phyloP scores from a whole-genome alignment of 345 rosid species.

The Salix viminalis region DNA sequence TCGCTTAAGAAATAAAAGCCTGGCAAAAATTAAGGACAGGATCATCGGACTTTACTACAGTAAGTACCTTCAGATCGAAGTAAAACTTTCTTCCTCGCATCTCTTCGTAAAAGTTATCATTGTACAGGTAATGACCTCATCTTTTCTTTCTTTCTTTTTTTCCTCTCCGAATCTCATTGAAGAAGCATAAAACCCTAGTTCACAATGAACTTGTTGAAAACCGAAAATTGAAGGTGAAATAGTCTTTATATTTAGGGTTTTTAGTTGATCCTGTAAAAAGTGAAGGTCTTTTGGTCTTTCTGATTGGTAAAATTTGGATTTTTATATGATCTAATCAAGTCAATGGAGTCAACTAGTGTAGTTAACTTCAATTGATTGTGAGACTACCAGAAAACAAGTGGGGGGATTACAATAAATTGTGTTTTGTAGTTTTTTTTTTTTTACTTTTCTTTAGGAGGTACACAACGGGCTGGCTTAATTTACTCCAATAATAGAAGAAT shows the following conservation, averaged over 20 bases:
- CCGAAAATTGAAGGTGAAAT: neutral
- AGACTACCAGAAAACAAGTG: neutral
- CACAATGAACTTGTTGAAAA: neutral
- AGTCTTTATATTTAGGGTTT: neutral
- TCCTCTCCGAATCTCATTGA: neutral
- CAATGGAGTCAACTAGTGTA: neutral
- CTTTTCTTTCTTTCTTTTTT: neutral
- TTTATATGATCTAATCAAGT: neutral
- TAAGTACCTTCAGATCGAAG: neutral
- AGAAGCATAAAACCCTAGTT: neutral
- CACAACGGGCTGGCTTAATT: neutral
- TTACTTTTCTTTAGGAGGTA: too few relatives aligned
- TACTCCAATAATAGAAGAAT: neutral
- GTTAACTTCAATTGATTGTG: neutral
- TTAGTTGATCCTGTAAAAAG: neutral
- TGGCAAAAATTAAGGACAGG: too few relatives aligned
- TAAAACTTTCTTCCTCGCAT: neutral
- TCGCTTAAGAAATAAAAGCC: neutral
- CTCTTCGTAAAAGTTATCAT: neutral
- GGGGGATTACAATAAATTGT: neutral
- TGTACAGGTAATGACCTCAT: neutral
- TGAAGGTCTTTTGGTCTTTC: neutral
- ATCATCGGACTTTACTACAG: too few relatives aligned
- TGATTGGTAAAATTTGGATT: neutral
- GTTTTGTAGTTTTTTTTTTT: neutral